Evolutionary conservation across 2,329 filamentous ascomycete genomes (phyloP).

Genomic region (Aspergillus hiratsukae): DNA sequence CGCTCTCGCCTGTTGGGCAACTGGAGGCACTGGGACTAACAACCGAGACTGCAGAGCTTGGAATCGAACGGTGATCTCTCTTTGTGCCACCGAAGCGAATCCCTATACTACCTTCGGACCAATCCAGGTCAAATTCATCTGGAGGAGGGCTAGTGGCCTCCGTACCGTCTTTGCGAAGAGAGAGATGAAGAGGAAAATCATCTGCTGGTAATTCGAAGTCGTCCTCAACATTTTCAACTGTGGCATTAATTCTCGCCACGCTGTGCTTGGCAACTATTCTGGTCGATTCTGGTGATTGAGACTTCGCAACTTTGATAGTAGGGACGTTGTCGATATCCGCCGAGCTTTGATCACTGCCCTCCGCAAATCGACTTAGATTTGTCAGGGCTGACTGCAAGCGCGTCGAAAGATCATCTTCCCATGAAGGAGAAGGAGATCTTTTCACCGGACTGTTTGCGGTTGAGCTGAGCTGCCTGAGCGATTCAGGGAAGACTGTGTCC

Average conservation of each 20-base stretch:
- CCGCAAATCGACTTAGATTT: constrained; percentile 60
- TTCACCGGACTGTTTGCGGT: constrained; percentile 37
- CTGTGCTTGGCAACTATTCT: constrained; percentile 51
- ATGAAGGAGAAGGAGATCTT: constrained; percentile 22
- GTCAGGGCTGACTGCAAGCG: constrained; percentile 52
- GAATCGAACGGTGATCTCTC: constrained; percentile 71
- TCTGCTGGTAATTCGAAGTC: constrained; percentile 68
- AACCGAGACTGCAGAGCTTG: constrained; percentile 82
- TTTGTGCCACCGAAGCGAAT: constrained; percentile 84
- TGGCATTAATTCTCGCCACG: constrained; percentile 36
- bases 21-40: constrained; percentile 91
- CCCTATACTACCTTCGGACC: constrained; percentile 88
- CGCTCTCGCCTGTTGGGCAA: constrained; percentile 85
- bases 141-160: constrained; percentile 57
- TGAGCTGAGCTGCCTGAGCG: constrained; percentile 62
- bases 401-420: constrained; percentile 40
- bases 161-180: constrained; percentile 56
- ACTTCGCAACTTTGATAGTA: constrained; percentile 66
- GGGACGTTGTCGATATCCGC: constrained; percentile 60
- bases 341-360: constrained; percentile 50
- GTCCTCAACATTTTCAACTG: constrained; percentile 65
- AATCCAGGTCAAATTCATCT: constrained; percentile 77
- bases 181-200: constrained; percentile 59
- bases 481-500: constrained; percentile 61
- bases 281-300: constrained; percentile 49